Conservation (phyloP, 208 protist genomes). For the Acanthamoeba triangularis region DNA sequence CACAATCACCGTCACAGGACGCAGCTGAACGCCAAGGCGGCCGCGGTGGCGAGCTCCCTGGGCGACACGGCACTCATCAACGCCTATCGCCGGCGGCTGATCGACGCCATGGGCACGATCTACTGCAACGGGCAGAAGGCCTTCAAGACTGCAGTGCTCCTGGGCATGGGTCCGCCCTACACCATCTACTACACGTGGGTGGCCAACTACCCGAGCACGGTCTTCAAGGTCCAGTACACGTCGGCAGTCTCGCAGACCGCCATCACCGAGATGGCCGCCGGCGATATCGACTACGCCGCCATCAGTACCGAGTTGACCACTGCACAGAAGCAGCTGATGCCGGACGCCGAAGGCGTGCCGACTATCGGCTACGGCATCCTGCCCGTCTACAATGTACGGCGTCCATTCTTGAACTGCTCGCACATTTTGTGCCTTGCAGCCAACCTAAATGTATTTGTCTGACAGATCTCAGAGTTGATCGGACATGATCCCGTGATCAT, state of each 20-base stretch:
- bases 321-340: neutral
- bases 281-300: conserved; percentile 7
- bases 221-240: conserved; percentile 46
- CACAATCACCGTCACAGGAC: neutral
- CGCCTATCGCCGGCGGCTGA: conserved; percentile 1
- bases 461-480: neutral
- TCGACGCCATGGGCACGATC: conserved; percentile 64
- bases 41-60: neutral
- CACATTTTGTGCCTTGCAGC: neutral
- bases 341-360: neutral
- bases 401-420: too few relatives aligned
- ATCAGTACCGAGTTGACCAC: neutral
- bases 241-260: neutral
- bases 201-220: conserved; percentile 23
- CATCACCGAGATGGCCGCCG: neutral
- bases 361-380: conserved; percentile 8
- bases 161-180: conserved; percentile 14
- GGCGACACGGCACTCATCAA: conserved; percentile 6
- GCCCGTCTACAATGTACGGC: neutral
- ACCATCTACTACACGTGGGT: conserved; percentile 16
- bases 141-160: conserved; percentile 24
- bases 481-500: neutral
- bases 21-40: conserved; percentile 26
- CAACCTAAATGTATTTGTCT: neutral
- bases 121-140: conserved; percentile 30